A percentile compares a stretch with the other conserved stretches of the same genome.
phyloP scores from a whole-genome alignment of 768 basidiomycete genomes.

The Pisolithus sp. region DNA sequence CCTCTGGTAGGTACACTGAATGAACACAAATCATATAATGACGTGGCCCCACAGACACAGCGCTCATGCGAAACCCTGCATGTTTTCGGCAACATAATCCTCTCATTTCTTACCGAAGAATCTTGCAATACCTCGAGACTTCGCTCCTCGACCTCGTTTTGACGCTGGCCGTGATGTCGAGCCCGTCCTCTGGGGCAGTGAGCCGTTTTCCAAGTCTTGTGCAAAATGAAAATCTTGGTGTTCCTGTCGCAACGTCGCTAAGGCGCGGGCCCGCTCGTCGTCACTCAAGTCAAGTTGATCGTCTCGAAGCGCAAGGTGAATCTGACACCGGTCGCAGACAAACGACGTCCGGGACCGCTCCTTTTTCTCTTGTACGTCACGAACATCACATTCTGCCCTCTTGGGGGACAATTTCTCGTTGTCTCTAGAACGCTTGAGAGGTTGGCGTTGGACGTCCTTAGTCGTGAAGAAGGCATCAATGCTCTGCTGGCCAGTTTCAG shows the following conservation, averaged over 20 bases:
- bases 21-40: too few species aligned
- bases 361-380: background rate
- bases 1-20: too few species aligned
- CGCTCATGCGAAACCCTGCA: too few species aligned
- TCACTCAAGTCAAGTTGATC: conserved; percentile 13
- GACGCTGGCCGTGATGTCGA: conserved; percentile 15
- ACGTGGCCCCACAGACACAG: too few species aligned
- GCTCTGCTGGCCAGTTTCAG: conserved; percentile 74
- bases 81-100: too few species aligned
- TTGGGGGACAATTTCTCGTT: conserved; percentile 3
- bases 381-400: background rate
- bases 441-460: conserved; percentile 17
- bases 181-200: conserved; percentile 1
- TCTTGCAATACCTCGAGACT: conserved; percentile 39
- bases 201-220: conserved; percentile 55
- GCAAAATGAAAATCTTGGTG: conserved; percentile 92
- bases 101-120: conserved; percentile 36
- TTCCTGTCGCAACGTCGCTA: conserved; percentile 51
- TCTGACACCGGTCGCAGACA: conserved; percentile 53
- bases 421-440: conserved; percentile 36
- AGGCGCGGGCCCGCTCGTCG: conserved; percentile 25
- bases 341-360: conserved; percentile 30
- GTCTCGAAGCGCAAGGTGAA: conserved; percentile 34
- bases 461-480: conserved; percentile 82
- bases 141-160: conserved; percentile 26